Evolutionary conservation across 106 monocot species (phyloP), one percentile per base, ranked within the genome.

Genomic region (Cymbidium sinense): DNA sequence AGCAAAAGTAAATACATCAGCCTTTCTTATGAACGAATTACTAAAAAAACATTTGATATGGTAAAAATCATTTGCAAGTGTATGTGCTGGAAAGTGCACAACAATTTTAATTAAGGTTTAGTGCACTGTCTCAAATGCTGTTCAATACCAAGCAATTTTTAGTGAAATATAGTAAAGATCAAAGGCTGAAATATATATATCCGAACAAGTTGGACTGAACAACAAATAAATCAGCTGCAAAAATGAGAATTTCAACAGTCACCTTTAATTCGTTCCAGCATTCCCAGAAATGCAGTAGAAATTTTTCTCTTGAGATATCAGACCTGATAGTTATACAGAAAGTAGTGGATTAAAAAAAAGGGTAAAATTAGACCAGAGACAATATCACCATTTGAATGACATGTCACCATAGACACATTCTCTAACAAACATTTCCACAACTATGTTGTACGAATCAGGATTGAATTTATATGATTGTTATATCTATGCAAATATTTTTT

Each of bases 241-340:
- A 34, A 70, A 34, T 11, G n/a, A 27, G 28, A 62, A 23, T 50
- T 30, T 47, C n/a, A 28, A 75, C 62, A 29, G 7, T n/a, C 72
- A 94, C 94, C 94, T 89, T 87, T 70, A 94, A 71, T 73, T 84
- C 81, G 70, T 91, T 80, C 93, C 94, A 94, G 74, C 88, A 89
- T 79, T 84, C 83, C 94, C 94, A 94, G 78, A 94, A 94, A 78
- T 94, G 86, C 50, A 80, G 43, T 27, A 94, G 80, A 81, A 91
- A 94, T 7, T 87, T 86, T 27, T 85, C 87, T 79, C 81, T 76
- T 36, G 88, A 89, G 34, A 94, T 83, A 85, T 94, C 89, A 54
- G 83, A 83, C 82, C 94, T 94, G 88, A 51, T 83, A 43, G 25
- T 43, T 74, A 39, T 8, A 67, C 7, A n/a, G 27, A n/a, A 4